These are phyloP conservation scores for Phytophthora pinifolia DNA, from an alignment of 352 stramenopile genomes.

Conservation along the genomic window DNA sequence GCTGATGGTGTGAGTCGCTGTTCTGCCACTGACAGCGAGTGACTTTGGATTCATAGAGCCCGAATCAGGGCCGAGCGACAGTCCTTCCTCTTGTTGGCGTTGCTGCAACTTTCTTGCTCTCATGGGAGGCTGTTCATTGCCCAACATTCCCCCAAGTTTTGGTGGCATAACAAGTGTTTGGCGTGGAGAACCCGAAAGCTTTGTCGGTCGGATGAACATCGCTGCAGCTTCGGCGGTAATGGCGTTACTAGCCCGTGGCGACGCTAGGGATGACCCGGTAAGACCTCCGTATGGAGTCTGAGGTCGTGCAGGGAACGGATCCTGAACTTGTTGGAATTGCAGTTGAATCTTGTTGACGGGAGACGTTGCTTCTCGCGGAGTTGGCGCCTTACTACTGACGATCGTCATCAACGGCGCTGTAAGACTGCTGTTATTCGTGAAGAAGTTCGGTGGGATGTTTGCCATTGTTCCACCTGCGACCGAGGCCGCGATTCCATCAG, in stretches of 20 bases:
- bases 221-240: constrained; percentile 10
- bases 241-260: constrained; percentile 15
- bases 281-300: constrained; percentile 21
- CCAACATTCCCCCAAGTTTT: constrained; percentile 10
- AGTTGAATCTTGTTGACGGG: constrained; percentile 20
- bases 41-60: background rate
- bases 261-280: constrained; percentile 11
- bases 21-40: constrained; percentile 23
- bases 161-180: constrained; percentile 3
- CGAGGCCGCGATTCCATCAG: constrained; percentile 8
- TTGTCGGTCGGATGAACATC: constrained; percentile 18
- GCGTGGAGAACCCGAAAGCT: constrained; percentile 17
- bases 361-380: constrained; percentile 9
- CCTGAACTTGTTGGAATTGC: constrained; percentile 14
- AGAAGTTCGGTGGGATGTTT: constrained; percentile 18
- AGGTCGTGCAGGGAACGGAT: constrained; percentile 2
- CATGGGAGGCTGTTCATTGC: constrained; percentile 9
- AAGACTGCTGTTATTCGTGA: constrained; percentile 29
- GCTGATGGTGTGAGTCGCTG: constrained; percentile 1
- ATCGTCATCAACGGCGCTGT: constrained; percentile 34
- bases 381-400: constrained; percentile 22
- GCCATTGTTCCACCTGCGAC: constrained; percentile 10
- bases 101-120: constrained; percentile 8
- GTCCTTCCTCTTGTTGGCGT: constrained; percentile 10
- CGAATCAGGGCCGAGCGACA: constrained; percentile 1